Percentiles rank a stretch among this genome's conserved stretches.
Evolutionary conservation across 495 filamentous ascomycete genomes (phyloP).

Genomic region (Talaromyces wortmannii): DNA sequence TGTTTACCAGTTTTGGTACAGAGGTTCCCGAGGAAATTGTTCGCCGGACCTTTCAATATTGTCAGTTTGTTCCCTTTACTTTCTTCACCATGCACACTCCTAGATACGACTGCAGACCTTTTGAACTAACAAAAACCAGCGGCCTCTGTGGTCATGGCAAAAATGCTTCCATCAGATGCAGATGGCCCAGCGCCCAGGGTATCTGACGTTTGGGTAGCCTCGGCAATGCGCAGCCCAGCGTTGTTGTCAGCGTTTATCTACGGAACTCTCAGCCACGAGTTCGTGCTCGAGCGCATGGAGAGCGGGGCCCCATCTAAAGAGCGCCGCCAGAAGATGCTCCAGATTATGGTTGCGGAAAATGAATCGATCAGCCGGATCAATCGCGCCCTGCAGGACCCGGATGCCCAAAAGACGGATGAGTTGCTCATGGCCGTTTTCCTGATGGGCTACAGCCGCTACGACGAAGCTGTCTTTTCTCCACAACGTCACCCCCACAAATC

Average conservation of each 20-base stretch:
- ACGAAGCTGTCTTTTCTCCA: slow-evolving; percentile 4
- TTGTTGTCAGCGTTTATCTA: slow-evolving; percentile 4
- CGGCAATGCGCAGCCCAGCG: slow-evolving; percentile 1
- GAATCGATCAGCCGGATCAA: slow-evolving; percentile 4
- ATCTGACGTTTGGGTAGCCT: slow-evolving; percentile 2
- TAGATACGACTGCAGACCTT: not conserved
- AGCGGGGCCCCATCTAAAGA: slow-evolving; percentile 1
- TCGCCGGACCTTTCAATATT: slow-evolving; percentile 3
- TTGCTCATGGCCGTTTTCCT: slow-evolving; percentile 5
- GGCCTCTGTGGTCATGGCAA: slow-evolving; percentile 4
- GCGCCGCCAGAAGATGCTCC: slow-evolving; percentile 4
- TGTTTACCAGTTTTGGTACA: slow-evolving; percentile 2
- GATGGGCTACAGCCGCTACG: slow-evolving; percentile 5
- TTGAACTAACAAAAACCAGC: not conserved
- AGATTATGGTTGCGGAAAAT: slow-evolving; percentile 5
- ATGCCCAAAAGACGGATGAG: slow-evolving; percentile 4
- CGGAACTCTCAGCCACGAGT: slow-evolving; percentile 6
- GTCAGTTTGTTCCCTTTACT: not conserved
- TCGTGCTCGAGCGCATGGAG: slow-evolving; percentile 4
- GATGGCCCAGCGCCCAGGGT: not conserved
- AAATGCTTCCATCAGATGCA: slow-evolving; percentile 1
- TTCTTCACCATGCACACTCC: not conserved
- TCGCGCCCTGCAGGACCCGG: slow-evolving; percentile 1
- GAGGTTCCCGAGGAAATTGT: slow-evolving; percentile 3
- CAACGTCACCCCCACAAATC: not conserved